phyloP scores from a whole-genome alignment of 129 eudicot species.

The Centaurea solstitialis region DNA sequence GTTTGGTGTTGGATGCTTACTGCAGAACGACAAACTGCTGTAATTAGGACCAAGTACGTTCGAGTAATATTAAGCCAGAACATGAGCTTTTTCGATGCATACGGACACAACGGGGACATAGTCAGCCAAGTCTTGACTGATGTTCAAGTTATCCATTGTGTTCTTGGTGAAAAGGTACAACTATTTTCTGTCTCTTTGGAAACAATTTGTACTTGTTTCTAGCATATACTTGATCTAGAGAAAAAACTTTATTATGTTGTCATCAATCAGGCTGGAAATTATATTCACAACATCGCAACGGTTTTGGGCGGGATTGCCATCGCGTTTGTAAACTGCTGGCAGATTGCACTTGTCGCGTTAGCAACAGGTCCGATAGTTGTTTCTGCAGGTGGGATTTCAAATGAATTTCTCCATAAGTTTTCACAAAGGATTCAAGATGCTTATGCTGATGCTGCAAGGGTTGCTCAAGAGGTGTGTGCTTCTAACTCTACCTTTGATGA shows the following conservation, averaged over 20 bases:
- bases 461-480: slow-evolving; percentile 63
- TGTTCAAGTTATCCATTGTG: slow-evolving; percentile 60
- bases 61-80: slow-evolving; percentile 57
- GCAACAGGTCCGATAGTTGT: slow-evolving; percentile 60
- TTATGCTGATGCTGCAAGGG: slow-evolving; percentile 51
- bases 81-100: slow-evolving; percentile 63
- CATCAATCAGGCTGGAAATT: slow-evolving; percentile 58
- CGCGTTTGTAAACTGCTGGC: slow-evolving; percentile 72
- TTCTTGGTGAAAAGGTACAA: slow-evolving; percentile 61
- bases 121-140: slow-evolving; percentile 58
- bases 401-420: slow-evolving; percentile 52
- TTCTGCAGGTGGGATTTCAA: slow-evolving; percentile 56
- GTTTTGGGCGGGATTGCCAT: slow-evolving; percentile 57
- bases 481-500: slow-evolving; percentile 3
- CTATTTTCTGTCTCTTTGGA: neutral
- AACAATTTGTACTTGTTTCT: slow-evolving; percentile 2
- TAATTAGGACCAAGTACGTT: slow-evolving; percentile 56
- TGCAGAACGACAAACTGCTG: slow-evolving; percentile 68
- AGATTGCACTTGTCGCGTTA: slow-evolving; percentile 58
- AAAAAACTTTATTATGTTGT: neutral
- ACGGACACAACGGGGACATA: slow-evolving; percentile 59
- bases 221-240: neutral
- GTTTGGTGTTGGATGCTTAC: slow-evolving; percentile 68
- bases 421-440: slow-evolving; percentile 64
- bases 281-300: slow-evolving; percentile 63